phyloP scores from a whole-genome alignment of 2,329 filamentous ascomycete species.

The Ophiostoma ulmi region DNA sequence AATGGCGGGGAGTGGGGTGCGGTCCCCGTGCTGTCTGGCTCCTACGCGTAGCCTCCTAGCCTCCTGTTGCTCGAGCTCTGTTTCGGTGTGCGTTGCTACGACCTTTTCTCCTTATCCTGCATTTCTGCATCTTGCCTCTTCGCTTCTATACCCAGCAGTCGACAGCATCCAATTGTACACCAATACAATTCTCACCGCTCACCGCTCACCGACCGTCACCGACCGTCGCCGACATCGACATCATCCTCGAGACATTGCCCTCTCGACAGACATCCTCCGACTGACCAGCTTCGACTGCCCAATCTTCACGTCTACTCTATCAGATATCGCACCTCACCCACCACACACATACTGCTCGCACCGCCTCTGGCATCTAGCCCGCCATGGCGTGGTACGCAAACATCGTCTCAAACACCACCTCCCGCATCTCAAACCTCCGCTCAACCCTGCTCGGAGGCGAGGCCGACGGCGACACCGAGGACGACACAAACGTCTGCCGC shows the following conservation, averaged over 20 bases:
- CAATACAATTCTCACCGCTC: not conserved
- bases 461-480: slow-evolving; percentile 68
- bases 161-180: not conserved
- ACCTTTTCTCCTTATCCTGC: not conserved
- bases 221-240: not conserved
- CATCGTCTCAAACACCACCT: slow-evolving; percentile 60
- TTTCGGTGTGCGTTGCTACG: not conserved
- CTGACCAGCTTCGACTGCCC: not conserved
- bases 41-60: not conserved
- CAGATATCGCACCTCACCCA: slow-evolving; percentile 45
- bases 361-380: not conserved
- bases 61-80: not conserved
- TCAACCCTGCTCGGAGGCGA: slow-evolving; percentile 65
- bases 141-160: not conserved
- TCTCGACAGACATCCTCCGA: not conserved
- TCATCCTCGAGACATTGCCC: not conserved
- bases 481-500: slow-evolving; percentile 91
- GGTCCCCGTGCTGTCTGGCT: not conserved
- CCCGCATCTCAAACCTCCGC: slow-evolving; percentile 59
- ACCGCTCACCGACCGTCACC: not conserved
- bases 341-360: not conserved
- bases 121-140: not conserved
- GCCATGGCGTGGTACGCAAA: slow-evolving; percentile 63
- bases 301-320: slow-evolving; percentile 27
- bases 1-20: slow-evolving; percentile 6